Evolutionary conservation across 106 monocot genomes (phyloP).

Genomic region (Apostasia shenzhenica): DNA sequence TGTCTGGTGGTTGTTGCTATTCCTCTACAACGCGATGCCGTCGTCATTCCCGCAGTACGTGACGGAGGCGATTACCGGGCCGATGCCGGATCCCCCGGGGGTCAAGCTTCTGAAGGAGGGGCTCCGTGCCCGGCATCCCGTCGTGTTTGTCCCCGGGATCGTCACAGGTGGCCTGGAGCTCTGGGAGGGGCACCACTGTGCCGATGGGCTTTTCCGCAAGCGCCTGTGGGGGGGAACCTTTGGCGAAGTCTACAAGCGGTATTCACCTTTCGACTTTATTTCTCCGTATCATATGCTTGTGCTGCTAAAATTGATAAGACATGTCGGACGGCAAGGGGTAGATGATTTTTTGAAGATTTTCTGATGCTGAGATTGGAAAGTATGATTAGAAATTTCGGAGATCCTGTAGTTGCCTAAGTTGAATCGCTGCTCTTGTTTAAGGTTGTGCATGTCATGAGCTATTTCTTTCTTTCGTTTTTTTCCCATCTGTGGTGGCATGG

Average conservation of each 20-base stretch:
- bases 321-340: background rate
- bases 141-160: constrained; percentile 99
- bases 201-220: constrained; percentile 88
- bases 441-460: background rate
- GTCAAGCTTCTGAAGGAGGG: constrained; percentile 90
- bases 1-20: constrained; percentile 86
- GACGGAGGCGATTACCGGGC: constrained; percentile 95
- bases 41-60: constrained; percentile 97
- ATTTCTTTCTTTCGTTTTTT: background rate
- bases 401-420: background rate
- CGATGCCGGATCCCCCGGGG: constrained; percentile 89
- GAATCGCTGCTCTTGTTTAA: background rate
- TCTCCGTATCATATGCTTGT: background rate
- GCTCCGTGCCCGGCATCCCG: constrained; percentile 72
- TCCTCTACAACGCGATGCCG: constrained; percentile 95
- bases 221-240: constrained; percentile 95
- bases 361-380: background rate
- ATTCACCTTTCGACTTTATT: background rate
- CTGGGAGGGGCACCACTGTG: constrained; percentile 98
- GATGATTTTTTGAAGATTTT: background rate
- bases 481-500: background rate
- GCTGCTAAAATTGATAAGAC: background rate
- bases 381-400: background rate
- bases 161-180: constrained; percentile 97
- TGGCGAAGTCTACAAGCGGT: constrained; percentile 96